These are phyloP conservation scores for Rhizomucor pusillus DNA, from an alignment of 371 early-diverging fungal genomes.

Conservation along the genomic window DNA sequence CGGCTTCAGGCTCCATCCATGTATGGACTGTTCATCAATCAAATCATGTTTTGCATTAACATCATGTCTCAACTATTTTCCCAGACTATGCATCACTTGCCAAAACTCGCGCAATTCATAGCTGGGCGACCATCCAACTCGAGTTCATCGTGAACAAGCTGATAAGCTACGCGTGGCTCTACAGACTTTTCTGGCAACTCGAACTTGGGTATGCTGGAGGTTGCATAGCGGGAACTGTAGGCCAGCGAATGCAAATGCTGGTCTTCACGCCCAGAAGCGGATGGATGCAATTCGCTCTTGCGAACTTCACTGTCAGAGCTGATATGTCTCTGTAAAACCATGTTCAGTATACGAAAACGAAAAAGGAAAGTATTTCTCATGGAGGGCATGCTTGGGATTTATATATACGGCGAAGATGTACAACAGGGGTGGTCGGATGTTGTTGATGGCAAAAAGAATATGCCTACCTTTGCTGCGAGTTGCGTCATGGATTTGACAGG, in stretches of 20 bases:
- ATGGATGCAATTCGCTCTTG: background rate
- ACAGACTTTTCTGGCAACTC: slow-evolving; percentile 38
- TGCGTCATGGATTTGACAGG: no score
- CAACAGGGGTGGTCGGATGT: no score
- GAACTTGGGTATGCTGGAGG: slow-evolving; percentile 45
- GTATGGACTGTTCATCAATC: slow-evolving; percentile 25
- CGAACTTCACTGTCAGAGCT: background rate
- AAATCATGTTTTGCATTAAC: background rate
- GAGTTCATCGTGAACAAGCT: slow-evolving; percentile 61
- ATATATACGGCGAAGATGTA: no score
- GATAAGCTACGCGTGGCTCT: slow-evolving; percentile 53
- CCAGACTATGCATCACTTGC: slow-evolving; percentile 15
- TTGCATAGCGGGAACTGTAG: slow-evolving; percentile 50
- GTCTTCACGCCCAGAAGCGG: slow-evolving; percentile 5
- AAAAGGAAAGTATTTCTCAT: background rate
- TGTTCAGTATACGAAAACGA: background rate
- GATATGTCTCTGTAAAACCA: slow-evolving; percentile 8
- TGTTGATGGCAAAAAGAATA: no score
- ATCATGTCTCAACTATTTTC: no score
- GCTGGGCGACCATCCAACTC: slow-evolving; percentile 64
- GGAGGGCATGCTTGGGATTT: no score
- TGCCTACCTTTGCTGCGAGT: no score
- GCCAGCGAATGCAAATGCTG: slow-evolving; percentile 31
- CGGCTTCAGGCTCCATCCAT: slow-evolving; percentile 75
- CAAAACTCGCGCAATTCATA: slow-evolving; percentile 60